A percentile compares a stretch with the other conserved stretches of the same genome.
phyloP scores from a whole-genome alignment of 1,139 yeast species.

The Pichia sp. region DNA sequence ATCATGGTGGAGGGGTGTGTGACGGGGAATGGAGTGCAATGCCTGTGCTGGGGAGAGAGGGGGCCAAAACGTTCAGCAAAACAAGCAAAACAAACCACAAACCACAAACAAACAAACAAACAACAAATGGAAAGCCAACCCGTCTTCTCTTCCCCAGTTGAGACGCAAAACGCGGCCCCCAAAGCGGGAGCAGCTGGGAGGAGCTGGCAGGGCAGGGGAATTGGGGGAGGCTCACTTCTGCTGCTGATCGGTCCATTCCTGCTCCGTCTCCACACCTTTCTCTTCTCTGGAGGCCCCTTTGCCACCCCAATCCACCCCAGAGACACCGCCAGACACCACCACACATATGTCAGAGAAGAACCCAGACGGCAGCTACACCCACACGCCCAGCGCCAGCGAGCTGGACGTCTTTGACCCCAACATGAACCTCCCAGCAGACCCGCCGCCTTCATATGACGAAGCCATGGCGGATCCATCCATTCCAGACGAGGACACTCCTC shows the following conservation, averaged over 20 bases:
- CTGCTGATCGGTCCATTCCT: not conserved
- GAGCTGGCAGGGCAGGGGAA: too few relatives aligned
- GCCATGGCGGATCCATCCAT: conserved; percentile 19
- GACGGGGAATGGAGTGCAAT: too few relatives aligned
- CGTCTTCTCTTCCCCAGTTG: too few relatives aligned
- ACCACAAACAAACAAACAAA: too few relatives aligned
- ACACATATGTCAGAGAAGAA: not conserved
- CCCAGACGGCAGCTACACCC: not conserved
- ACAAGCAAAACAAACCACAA: too few relatives aligned
- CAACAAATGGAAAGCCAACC: too few relatives aligned
- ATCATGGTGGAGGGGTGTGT: conserved; percentile 40
- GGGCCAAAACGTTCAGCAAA: too few relatives aligned
- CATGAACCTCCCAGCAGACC: conserved; percentile 22
- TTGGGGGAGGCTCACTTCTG: too few relatives aligned
- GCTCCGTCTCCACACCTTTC: not conserved
- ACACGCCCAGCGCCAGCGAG: conserved; percentile 11
- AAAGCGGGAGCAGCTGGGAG: too few relatives aligned
- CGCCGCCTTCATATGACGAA: conserved; percentile 37
- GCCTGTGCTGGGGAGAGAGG: too few relatives aligned
- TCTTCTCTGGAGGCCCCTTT: not conserved
- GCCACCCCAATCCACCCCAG: not conserved
- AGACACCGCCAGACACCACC: too few relatives aligned
- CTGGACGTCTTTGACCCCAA: conserved; percentile 22
- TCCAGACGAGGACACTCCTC: conserved; percentile 2
- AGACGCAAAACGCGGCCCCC: too few relatives aligned